Percentiles rank a stretch among this genome's conserved stretches.
Conservation (phyloP, 2,329 filamentous ascomycete genomes). For the Plectosphaerella cucumerina region DNA sequence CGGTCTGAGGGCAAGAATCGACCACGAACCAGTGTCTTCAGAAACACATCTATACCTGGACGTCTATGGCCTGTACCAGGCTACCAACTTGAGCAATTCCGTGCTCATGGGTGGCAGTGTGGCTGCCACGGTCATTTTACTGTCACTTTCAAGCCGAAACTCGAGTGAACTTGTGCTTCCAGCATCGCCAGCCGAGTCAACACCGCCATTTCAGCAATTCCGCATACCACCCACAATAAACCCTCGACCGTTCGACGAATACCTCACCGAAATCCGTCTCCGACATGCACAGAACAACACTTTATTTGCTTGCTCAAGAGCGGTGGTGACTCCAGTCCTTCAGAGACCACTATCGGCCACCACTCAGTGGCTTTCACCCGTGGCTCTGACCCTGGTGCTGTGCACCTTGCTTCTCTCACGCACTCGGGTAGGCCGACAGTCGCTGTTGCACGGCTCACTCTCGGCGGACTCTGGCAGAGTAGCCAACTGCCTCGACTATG, state of each 20-base stretch:
- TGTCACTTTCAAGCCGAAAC: neutral
- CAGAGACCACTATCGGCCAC: neutral
- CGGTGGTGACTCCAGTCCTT: neutral
- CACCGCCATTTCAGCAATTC: neutral
- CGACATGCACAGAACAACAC: neutral
- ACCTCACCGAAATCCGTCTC: neutral
- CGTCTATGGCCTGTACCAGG: too few relatives aligned
- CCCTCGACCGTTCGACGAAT: neutral
- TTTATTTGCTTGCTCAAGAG: neutral
- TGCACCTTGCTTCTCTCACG: neutral
- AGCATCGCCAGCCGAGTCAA: neutral
- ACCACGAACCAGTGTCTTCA: too few relatives aligned
- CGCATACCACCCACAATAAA: neutral
- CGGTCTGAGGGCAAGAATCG: too few relatives aligned
- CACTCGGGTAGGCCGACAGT: too few relatives aligned
- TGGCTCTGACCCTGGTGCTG: neutral
- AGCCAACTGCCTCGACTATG: constrained; percentile 59
- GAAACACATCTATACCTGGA: too few relatives aligned
- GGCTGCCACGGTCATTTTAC: neutral
- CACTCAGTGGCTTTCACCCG: neutral
- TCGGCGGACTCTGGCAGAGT: neutral
- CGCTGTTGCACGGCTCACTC: too few relatives aligned
- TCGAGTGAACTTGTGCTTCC: neutral
- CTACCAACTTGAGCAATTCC: neutral
- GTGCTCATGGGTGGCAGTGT: neutral